Conservation (phyloP, 768 basidiomycete species). For the Hericium coralloides region DNA sequence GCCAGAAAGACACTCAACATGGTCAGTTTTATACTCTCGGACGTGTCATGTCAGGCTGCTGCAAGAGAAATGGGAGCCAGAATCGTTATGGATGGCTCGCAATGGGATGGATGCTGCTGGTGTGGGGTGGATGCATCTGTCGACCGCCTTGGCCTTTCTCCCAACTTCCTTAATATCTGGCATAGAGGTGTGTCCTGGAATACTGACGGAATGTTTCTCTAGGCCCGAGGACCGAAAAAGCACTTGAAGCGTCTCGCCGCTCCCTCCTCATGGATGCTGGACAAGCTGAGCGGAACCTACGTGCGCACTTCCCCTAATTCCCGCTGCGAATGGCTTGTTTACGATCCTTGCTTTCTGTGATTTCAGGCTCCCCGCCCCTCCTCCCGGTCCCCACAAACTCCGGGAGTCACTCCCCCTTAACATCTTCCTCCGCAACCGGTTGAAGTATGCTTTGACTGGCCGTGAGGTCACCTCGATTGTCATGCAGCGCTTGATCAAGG, state of each 20-base stretch:
- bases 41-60: neutral
- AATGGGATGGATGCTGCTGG: constrained; percentile 23
- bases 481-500: constrained; percentile 94
- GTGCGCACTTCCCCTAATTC: constrained; percentile 38
- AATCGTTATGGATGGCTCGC: constrained; percentile 2
- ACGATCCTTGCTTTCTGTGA: constrained; percentile 1
- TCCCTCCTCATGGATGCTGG: constrained; percentile 99
- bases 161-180: constrained; percentile 5
- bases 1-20: constrained; percentile 26
- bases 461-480: constrained; percentile 95
- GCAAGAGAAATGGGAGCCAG: constrained; percentile 1
- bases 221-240: constrained; percentile 99
- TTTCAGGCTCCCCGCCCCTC: constrained; percentile 88
- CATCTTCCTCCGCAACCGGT: constrained; percentile 96
- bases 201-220: constrained; percentile 18
- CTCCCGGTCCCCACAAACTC: constrained; percentile 97
- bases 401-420: constrained; percentile 96
- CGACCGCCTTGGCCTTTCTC: constrained; percentile 4
- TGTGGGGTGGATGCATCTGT: constrained; percentile 19
- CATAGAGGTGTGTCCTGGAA: neutral
- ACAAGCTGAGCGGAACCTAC: constrained; percentile 94
- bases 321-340: neutral
- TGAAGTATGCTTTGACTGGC: constrained; percentile 97
- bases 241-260: constrained; percentile 97
- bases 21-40: constrained; percentile 21